Evolutionary conservation across 768 basidiomycete species (phyloP), one percentile per base, ranked within the genome.

Genomic region (Amanita molliuscula): DNA sequence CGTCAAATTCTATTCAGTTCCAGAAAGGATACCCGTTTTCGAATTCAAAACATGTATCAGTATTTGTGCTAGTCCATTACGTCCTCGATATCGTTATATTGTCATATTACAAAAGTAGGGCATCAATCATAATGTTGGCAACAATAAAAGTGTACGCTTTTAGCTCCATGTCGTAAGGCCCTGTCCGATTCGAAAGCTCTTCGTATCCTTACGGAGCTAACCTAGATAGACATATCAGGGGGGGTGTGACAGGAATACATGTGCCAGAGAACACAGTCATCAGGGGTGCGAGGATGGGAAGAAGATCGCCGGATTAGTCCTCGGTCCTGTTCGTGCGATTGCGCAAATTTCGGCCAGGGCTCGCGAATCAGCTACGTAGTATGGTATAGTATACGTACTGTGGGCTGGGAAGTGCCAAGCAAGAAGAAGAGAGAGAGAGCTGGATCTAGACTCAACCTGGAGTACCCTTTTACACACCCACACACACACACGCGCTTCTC

Each of bases 1-100:
- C 18, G n/a, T 16, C 35, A 16, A 16, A 37, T 10, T 37, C 9
- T 40, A 20, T 18, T 40, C 21, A 40, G n/a, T 40, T 40, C n/a
- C 11, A 20, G n/a, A 7, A 8, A 40, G 9, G 38, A 40, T 40
- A 40, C 38, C 44, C 16, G 16, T 33, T 34, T 33, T 34, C 18
- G 29, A 18, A 34, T 35, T 34, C n/a, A 35, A 47, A 47, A 47
- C 46, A 47, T 47, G 46, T 47, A 47, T 47, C 46, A 47, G 35
- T 47, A 47, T 37, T 45, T 33, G 15, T 33, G 18, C 29, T n/a
- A 16, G 18, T 46, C 11, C 46, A 23, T 37, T 47, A 16, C 35
- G 33, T 35, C 11, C 34, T 34, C 26, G 6, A 10, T 44, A 21
- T 44, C 43, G 10, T 44, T 26, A 31, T 31, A 31, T 31, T 31